Evolutionary conservation across 2,329 filamentous ascomycete genomes (phyloP), one percentile per base, ranked within the genome.

Genomic region (Epicoccum sorghinum): DNA sequence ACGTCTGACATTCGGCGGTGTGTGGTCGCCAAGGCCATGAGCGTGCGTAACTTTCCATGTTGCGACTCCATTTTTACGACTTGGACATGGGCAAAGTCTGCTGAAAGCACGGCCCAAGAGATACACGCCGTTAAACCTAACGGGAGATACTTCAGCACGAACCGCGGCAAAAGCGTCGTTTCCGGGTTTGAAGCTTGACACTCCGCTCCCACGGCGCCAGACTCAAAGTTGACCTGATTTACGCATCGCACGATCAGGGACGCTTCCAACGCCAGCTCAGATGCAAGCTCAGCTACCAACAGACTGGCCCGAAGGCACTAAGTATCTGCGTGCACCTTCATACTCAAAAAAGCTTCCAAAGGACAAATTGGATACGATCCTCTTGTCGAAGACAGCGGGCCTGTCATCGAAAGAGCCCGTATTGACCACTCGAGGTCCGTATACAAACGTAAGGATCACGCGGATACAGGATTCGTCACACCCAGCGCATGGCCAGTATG

Each of bases 401-500:
- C 32, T 70, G 35, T 53, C 60, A 8, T 29, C 59, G 27, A 47
- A 40, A 13, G 59, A 63, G 40, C 52, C 55, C 22, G 30, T 60
- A 9, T 55, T 47, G 29, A 62, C 56, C 25, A 49, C 64, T 6
- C 54, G 23, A 6, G 62, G 65, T 4, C 75, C 78, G 0, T 74
- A 71, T 32, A 47, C 70, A 8, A 69, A 71, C 33, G 75, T 81
- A 47, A 72, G 68, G 22, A 80, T 83, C 49, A 69, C 61, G 4
- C 66, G 69, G 32, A 79, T 83, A 47, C 58, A 65, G 18, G 67
- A 69, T 47, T 52, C 69, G 3, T 68, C 69, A 5, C 81, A 83
- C 59, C 81, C 81, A 10, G 81, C 81, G 3, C 52, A 73, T 46
- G 75, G 77, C 12, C 80, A 83, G 62, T 61, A 73, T 51, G 80